Conservation (phyloP, 148 eudicot species). For the Rhododendron vialii region DNA sequence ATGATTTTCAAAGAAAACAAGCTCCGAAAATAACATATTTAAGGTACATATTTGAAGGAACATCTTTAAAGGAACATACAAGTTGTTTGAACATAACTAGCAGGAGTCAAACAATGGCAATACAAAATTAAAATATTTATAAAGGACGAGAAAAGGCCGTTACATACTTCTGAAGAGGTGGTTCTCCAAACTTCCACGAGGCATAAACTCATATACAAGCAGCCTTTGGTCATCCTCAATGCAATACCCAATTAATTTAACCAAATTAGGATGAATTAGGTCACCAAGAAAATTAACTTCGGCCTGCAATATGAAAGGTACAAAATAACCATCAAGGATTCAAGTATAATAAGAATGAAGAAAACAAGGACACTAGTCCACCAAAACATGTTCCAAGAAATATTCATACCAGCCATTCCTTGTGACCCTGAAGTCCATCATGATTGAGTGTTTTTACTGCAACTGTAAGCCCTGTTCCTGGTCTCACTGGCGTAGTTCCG, state of each 20-base stretch:
- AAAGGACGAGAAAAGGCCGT: neutral
- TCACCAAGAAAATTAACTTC: slow-evolving; percentile 48
- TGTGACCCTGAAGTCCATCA: slow-evolving; percentile 53
- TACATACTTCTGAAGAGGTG: slow-evolving; percentile 48
- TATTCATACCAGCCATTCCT: slow-evolving; percentile 45
- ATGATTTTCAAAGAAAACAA: neutral
- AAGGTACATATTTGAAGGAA: neutral
- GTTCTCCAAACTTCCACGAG: slow-evolving; percentile 53
- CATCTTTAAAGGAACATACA: neutral
- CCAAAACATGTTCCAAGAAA: neutral
- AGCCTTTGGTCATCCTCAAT: slow-evolving; percentile 49
- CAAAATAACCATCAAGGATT: neutral
- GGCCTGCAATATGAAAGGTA: slow-evolving; percentile 26
- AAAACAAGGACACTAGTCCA: neutral
- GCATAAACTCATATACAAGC: slow-evolving; percentile 49
- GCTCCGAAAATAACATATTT: neutral
- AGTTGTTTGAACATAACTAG: neutral
- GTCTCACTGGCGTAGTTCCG: slow-evolving; percentile 37
- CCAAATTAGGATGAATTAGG: slow-evolving; percentile 46
- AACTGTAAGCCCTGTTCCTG: slow-evolving; percentile 43
- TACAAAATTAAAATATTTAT: neutral
- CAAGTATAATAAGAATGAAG: neutral
- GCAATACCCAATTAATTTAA: slow-evolving; percentile 42
- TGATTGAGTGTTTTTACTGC: slow-evolving; percentile 51
- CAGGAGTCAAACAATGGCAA: neutral